Percentiles rank a stretch among this genome's conserved stretches.
phyloP scores from a whole-genome alignment of 495 filamentous ascomycete genomes.

The Aspergillus indologenus region DNA sequence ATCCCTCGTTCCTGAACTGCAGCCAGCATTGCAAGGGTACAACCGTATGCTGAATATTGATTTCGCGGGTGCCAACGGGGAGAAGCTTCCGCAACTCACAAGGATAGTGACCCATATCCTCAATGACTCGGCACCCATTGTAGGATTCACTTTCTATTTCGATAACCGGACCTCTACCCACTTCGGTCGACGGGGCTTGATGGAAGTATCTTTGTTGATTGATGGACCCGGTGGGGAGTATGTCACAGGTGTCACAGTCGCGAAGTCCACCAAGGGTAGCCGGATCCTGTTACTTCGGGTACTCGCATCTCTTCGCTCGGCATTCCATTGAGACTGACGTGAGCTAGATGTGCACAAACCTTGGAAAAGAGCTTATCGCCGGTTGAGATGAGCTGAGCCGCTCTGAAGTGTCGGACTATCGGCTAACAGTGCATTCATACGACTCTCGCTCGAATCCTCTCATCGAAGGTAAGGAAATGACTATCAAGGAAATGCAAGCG shows the following conservation, averaged over 20 bases:
- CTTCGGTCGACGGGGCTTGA: slow-evolving; percentile 7
- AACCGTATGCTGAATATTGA: slow-evolving; percentile 4
- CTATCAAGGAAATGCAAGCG: no score
- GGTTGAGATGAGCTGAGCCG: neutral
- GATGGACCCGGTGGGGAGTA: slow-evolving; percentile 7
- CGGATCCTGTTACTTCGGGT: slow-evolving; percentile 7
- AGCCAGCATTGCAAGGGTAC: neutral
- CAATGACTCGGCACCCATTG: neutral
- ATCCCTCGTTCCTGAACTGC: neutral
- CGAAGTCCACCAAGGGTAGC: neutral
- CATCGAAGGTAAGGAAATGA: no score
- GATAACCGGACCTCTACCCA: neutral
- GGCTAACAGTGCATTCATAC: no score
- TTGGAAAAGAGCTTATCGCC: neutral
- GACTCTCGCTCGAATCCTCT: no score
- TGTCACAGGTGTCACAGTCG: neutral
- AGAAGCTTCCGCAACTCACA: slow-evolving; percentile 7
- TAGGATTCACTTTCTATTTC: slow-evolving; percentile 4
- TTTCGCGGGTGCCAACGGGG: neutral
- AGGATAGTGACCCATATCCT: slow-evolving; percentile 5
- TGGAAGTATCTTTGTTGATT: slow-evolving; percentile 7
- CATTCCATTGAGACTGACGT: no score
- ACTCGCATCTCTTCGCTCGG: no score
- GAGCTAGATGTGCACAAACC: neutral
- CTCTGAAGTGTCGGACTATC: neutral